Percentiles rank a stretch among this genome's conserved stretches.
phyloP scores from a whole-genome alignment of 2,329 filamentous ascomycete genomes.

The Tolypocladium tundrense region DNA sequence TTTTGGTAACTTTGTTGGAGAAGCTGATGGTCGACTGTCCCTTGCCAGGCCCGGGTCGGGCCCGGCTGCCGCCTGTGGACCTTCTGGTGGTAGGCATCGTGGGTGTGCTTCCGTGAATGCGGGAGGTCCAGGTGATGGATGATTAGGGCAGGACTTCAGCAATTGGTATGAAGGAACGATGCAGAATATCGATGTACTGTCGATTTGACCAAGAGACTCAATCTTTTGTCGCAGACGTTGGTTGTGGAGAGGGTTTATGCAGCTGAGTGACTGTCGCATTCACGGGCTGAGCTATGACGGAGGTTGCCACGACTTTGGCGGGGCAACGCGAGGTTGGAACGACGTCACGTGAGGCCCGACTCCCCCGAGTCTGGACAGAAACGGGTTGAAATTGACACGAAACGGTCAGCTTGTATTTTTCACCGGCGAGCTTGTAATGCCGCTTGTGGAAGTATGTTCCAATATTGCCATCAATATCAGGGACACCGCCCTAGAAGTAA shows the following conservation, averaged over 20 bases:
- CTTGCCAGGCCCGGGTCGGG: constrained; percentile 26
- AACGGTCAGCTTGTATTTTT: not conserved
- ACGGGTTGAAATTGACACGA: not conserved
- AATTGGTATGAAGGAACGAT: not conserved
- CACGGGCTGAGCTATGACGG: not conserved
- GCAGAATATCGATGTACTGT: not conserved
- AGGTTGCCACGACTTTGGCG: constrained; percentile 28
- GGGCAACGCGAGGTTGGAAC: constrained; percentile 43
- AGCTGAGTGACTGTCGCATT: not conserved
- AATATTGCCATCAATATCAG: not conserved
- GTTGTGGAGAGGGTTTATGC: not conserved
- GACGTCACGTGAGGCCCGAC: constrained; percentile 33
- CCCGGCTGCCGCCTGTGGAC: constrained; percentile 29
- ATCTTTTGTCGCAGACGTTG: not conserved
- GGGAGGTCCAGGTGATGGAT: not conserved
- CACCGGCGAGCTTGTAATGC: not conserved
- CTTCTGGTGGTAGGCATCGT: constrained; percentile 40
- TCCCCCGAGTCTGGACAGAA: not conserved
- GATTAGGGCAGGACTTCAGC: too few species aligned
- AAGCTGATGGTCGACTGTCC: constrained; percentile 48
- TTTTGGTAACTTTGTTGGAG: constrained; percentile 46
- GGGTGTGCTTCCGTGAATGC: not conserved
- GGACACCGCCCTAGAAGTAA: not conserved
- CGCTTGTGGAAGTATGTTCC: not conserved
- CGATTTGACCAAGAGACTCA: not conserved